Base-by-base conservation (phyloP, 2,329 filamentous ascomycete species). In the Verticillium klebahnii region DNA sequence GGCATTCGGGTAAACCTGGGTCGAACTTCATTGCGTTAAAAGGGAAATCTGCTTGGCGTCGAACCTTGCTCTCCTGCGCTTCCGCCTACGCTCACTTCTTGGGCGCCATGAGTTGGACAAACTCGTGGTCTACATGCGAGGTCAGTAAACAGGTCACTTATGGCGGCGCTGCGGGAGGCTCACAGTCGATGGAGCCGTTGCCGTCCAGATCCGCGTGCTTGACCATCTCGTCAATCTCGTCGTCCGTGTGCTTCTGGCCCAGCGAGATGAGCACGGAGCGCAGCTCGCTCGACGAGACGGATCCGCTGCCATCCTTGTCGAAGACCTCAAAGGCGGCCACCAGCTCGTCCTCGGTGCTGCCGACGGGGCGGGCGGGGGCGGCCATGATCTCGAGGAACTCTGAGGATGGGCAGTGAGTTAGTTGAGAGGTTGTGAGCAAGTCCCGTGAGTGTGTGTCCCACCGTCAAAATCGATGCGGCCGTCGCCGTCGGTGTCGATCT, bases 221-320 rank as follows among this genome's bases (percentile, higher is more conserved):
- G 36, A 66, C 64, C 64, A 66, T 66, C 58, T 66, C 64, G 60
- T 66, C 64, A 58, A 66, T 66, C 63, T 66, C 64, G 57, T 66
- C 64, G 40, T 66, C 64, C 23, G 64, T 63, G 56, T 63, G 61
- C 59, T 61, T 63, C 64, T 66, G 63, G n/a, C 64, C 64, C 31
- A 66, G 61, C 25, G 64, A 66, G 56, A 65, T 57, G 31, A 66
- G 63, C 37, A 66, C 64, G 61, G 64, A 63, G 39, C 64, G 64
- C 60, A 66, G 60, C 60, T 66, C 64, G 36, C 61, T 63, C 25
- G 64, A 59, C 15, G 64, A 66, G 39, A 66, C 64, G 56, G 64
- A 66, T 32, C 64, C 64, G 61, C 64, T 66, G 58, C 64, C 63
- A 60, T 66, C 64, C 60, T 65, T 64, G 56, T 66, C 64, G 40